phyloP scores from a whole-genome alignment of 805 yeast genomes.

The Schwanniomyces vanrijiae region DNA sequence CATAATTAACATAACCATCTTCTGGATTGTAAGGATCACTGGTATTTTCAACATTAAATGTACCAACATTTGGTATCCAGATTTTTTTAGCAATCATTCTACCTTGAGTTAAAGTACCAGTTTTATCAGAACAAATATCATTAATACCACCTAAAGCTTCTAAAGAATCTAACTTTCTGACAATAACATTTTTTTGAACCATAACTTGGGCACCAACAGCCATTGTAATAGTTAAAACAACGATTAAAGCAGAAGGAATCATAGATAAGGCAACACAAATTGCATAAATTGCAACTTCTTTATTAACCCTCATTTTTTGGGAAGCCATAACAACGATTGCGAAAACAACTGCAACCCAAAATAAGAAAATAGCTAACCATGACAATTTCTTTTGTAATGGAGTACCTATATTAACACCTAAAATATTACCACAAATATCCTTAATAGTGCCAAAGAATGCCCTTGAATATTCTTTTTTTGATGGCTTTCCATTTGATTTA shows the following conservation, averaged over 20 bases:
- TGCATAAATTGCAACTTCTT: slow-evolving; percentile 39
- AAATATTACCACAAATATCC: slow-evolving; percentile 44
- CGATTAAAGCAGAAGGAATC: slow-evolving; percentile 40
- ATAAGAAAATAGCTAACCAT: slow-evolving; percentile 50
- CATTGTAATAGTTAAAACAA: slow-evolving; percentile 41
- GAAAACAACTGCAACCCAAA: slow-evolving; percentile 44
- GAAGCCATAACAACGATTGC: slow-evolving; percentile 41
- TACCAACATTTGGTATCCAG: slow-evolving; percentile 36
- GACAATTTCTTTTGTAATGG: slow-evolving; percentile 46
- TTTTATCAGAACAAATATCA: slow-evolving; percentile 42
- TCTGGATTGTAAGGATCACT: slow-evolving; percentile 35
- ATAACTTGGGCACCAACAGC: slow-evolving; percentile 41
- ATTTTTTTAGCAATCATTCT: slow-evolving; percentile 37
- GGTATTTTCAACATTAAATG: slow-evolving; percentile 30
- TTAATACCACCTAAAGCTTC: slow-evolving; percentile 41
- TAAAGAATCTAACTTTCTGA: slow-evolving; percentile 35
- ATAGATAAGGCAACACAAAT: slow-evolving; percentile 41
- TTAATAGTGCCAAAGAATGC: slow-evolving; percentile 37
- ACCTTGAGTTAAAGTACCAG: slow-evolving; percentile 41
- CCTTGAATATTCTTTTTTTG: slow-evolving; percentile 34
- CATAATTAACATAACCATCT: slow-evolving; percentile 41
- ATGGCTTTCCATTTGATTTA: slow-evolving; percentile 37
- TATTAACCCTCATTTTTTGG: slow-evolving; percentile 31
- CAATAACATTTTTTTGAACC: slow-evolving; percentile 36
- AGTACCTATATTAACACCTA: slow-evolving; percentile 49